phyloP scores from a whole-genome alignment of 169 alveolate genomes.

The Fabrea salina region DNA sequence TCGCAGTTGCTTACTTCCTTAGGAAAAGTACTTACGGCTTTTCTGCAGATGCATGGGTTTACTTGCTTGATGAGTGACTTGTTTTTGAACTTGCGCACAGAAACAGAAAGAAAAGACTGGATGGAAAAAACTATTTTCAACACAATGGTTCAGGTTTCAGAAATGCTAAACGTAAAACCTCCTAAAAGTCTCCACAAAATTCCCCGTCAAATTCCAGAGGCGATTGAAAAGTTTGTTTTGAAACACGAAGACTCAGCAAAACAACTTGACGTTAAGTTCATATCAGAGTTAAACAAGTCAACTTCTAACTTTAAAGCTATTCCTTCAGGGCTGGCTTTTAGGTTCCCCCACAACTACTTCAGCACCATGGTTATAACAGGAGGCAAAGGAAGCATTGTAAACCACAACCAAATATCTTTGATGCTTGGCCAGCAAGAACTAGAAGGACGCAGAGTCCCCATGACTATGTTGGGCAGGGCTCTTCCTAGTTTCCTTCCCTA shows the following conservation, averaged over 20 bases:
- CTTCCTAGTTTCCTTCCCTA: slow-evolving; percentile 93
- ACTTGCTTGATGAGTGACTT: slow-evolving; percentile 94
- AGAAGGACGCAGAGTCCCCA: slow-evolving; percentile 96
- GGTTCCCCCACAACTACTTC: slow-evolving; percentile 95
- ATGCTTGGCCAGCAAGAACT: slow-evolving; percentile 94
- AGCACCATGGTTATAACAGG: slow-evolving; percentile 98
- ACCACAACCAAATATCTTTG: slow-evolving; percentile 92
- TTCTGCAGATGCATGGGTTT: slow-evolving; percentile 91
- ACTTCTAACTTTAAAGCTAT: slow-evolving; percentile 20
- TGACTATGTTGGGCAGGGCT: slow-evolving; percentile 92
- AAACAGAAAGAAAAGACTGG: slow-evolving; percentile 71
- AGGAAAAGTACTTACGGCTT: slow-evolving; percentile 89
- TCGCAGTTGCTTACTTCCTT: slow-evolving; percentile 91
- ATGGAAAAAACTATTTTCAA: slow-evolving; percentile 59
- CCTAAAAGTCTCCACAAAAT: not conserved
- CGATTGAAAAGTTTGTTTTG: slow-evolving; percentile 18
- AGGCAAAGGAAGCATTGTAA: slow-evolving; percentile 95
- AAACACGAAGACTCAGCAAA: slow-evolving; percentile 18
- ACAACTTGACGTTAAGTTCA: slow-evolving; percentile 51
- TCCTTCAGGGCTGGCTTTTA: slow-evolving; percentile 4
- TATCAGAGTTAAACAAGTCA: slow-evolving; percentile 21
- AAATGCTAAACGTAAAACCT: slow-evolving; percentile 49
- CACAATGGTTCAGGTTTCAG: slow-evolving; percentile 68
- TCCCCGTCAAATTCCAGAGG: not conserved
- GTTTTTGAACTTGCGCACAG: slow-evolving; percentile 82